Evolutionary conservation across 805 yeast species (phyloP).

Genomic region (Torulaspora delbrueckii): DNA sequence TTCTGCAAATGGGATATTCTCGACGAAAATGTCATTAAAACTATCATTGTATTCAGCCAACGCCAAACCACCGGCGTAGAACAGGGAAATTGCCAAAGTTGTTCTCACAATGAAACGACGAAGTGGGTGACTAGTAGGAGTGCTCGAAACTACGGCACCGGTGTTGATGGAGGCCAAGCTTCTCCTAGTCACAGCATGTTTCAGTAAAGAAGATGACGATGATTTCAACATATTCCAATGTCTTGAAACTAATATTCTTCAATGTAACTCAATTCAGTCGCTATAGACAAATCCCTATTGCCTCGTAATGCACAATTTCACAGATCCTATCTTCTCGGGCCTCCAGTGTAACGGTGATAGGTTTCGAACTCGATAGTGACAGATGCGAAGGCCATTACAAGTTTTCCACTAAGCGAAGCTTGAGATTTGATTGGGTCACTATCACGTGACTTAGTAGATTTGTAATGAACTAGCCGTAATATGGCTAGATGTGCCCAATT

Average conservation of each 20-base stretch:
- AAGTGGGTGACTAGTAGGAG: conserved; percentile 20
- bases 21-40: conserved; percentile 57
- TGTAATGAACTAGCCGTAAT: neutral
- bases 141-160: conserved; percentile 14
- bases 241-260: too few species aligned
- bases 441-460: conserved; percentile 7
- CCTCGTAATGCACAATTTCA: neutral
- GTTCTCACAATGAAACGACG: conserved; percentile 34
- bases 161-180: conserved; percentile 15
- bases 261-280: neutral
- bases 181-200: conserved; percentile 8
- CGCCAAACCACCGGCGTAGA: conserved; percentile 59
- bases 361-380: neutral
- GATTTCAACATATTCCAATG: conserved; percentile 8
- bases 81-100: conserved; percentile 33
- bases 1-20: conserved; percentile 62
- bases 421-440: conserved; percentile 7
- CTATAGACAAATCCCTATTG: neutral
- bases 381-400: neutral
- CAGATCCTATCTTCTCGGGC: neutral
- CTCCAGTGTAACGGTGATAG: neutral
- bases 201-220: conserved; percentile 7
- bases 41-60: conserved; percentile 49
- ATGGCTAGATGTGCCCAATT: neutral
- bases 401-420: neutral